phyloP scores from a whole-genome alignment of 2,329 filamentous ascomycete genomes.

The Penicillium sp. region DNA sequence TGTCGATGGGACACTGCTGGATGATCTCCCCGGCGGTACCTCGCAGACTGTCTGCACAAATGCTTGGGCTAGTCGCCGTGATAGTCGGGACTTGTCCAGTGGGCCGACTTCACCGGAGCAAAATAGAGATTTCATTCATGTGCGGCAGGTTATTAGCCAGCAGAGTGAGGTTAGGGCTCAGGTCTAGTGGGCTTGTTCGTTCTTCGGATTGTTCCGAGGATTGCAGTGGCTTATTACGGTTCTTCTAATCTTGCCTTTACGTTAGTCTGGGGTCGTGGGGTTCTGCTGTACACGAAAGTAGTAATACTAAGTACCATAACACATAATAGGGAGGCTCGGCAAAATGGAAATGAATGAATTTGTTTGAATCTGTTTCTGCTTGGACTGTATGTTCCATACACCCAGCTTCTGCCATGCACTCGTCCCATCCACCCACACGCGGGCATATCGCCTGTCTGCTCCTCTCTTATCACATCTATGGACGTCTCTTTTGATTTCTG shows the following conservation, averaged over 20 bases:
- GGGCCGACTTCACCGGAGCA: slow-evolving; percentile 3
- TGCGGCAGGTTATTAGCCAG: slow-evolving; percentile 30
- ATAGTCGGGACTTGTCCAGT: slow-evolving; percentile 18
- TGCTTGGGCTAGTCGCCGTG: slow-evolving; percentile 27
- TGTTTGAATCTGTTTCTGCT: not conserved
- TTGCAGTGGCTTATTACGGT: not conserved
- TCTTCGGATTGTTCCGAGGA: not conserved
- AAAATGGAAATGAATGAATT: not conserved
- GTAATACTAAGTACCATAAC: not conserved
- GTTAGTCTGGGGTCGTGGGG: not conserved
- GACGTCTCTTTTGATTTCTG: not conserved
- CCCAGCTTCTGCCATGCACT: too few species aligned
- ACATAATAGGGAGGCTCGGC: not conserved
- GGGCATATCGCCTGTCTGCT: not conserved
- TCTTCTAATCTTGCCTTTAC: not conserved
- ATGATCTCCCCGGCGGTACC: slow-evolving; percentile 13
- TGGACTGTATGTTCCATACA: not conserved
- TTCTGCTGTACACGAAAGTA: not conserved
- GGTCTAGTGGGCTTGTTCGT: not conserved
- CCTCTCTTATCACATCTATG: slow-evolving; percentile 1
- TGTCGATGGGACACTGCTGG: slow-evolving; percentile 9
- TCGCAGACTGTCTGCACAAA: slow-evolving; percentile 24
- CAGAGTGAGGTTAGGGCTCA: slow-evolving; percentile 24
- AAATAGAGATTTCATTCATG: slow-evolving; percentile 22
- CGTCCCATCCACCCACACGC: too few species aligned